Percentiles rank a stretch among this genome's conserved stretches.
Conservation (phyloP, 2,329 filamentous ascomycete genomes). For the Aspergillus sp. region DNA sequence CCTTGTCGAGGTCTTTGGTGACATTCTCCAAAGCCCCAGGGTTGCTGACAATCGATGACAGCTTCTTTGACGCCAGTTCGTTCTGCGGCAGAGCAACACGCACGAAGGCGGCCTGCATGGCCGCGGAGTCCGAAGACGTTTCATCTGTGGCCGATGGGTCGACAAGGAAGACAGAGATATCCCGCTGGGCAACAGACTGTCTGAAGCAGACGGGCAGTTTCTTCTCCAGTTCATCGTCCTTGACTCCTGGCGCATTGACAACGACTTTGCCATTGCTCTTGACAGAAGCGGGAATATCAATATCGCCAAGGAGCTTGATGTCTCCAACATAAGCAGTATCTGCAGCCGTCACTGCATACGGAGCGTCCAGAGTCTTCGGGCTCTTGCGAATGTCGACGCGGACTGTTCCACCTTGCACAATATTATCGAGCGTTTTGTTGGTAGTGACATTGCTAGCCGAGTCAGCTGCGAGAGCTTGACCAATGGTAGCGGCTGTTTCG, state of each 20-base stretch:
- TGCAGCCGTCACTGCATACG: constrained; percentile 70
- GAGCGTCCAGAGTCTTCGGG: constrained; percentile 71
- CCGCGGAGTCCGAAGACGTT: constrained; percentile 56
- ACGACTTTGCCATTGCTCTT: constrained; percentile 64
- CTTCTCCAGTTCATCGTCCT: constrained; percentile 85
- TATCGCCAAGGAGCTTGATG: constrained; percentile 66
- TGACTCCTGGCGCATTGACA: constrained; percentile 66
- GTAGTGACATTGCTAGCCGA: constrained; percentile 53
- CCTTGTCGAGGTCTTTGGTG: constrained; percentile 52
- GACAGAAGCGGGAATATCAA: constrained; percentile 63
- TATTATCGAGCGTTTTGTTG: constrained; percentile 52
- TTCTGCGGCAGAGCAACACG: constrained; percentile 61
- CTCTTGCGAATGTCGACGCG: constrained; percentile 80
- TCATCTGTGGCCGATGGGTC: constrained; percentile 61
- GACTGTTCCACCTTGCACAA: constrained; percentile 63
- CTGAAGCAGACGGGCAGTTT: constrained; percentile 61
- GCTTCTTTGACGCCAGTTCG: constrained; percentile 54
- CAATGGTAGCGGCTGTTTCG: constrained; percentile 54
- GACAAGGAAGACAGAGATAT: constrained; percentile 62
- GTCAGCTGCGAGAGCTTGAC: constrained; percentile 52
- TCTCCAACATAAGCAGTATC: constrained; percentile 72
- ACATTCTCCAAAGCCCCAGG: constrained; percentile 54
- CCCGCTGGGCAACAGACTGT: constrained; percentile 61
- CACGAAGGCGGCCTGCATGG: constrained; percentile 76
- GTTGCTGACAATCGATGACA: constrained; percentile 52